A percentile compares a stretch with the other conserved stretches of the same genome.
Evolutionary conservation across 352 stramenopile genomes (phyloP).

Genomic region (Phytophthora pisi): DNA sequence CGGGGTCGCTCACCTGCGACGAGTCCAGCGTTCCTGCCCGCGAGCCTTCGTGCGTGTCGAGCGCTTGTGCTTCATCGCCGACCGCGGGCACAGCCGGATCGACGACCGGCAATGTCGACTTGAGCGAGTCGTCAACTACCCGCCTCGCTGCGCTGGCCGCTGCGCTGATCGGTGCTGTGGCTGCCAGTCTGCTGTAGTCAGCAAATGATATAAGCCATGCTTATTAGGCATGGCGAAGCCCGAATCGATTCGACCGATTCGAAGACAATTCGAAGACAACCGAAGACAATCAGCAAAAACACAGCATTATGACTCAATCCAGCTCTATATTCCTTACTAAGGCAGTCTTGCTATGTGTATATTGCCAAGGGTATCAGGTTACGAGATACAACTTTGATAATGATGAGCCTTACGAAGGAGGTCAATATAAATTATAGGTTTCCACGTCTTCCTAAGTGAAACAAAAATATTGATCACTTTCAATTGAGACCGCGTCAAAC

Average conservation of each 20-base stretch:
- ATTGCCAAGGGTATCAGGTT: too few relatives aligned
- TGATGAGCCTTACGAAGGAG: constrained; percentile 5
- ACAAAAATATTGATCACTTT: too few relatives aligned
- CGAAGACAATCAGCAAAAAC: too few relatives aligned
- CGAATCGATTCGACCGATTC: too few relatives aligned
- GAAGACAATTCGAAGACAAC: too few relatives aligned
- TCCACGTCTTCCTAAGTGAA: too few relatives aligned
- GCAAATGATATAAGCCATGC: neutral
- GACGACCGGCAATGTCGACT: constrained; percentile 15
- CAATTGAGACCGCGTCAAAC: too few relatives aligned
- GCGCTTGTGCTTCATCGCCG: constrained; percentile 17
- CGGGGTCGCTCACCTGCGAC: constrained; percentile 27
- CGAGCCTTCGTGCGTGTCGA: constrained; percentile 30
- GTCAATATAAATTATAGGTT: neutral
- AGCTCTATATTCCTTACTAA: too few relatives aligned
- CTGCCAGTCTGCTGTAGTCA: constrained; percentile 21
- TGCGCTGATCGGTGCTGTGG: constrained; percentile 11
- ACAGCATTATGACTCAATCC: too few relatives aligned
- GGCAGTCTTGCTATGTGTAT: too few relatives aligned
- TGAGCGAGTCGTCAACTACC: constrained; percentile 15
- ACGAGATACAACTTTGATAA: neutral
- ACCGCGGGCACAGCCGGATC: constrained; percentile 4
- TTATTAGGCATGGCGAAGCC: too few relatives aligned
- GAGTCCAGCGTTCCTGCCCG: constrained; percentile 26
- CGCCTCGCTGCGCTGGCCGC: constrained; percentile 18